Evolutionary conservation across 495 filamentous ascomycete species (phyloP).

Genomic region (Aspergillus bertholletiae): DNA sequence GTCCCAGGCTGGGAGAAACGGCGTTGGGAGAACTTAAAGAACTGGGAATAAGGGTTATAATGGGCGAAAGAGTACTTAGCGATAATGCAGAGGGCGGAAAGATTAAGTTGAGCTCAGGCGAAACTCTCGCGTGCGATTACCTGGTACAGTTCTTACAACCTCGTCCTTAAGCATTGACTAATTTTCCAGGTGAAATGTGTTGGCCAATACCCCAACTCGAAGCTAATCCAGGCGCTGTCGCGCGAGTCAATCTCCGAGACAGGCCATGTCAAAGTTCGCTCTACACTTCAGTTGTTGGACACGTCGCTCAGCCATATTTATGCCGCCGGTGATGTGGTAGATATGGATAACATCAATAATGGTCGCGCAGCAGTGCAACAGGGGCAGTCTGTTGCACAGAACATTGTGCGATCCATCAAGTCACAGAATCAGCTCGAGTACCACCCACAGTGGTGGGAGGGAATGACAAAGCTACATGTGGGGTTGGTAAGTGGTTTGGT

Average conservation of each 20-base stretch:
- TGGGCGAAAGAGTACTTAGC: conserved; percentile 31
- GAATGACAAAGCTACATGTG: conserved; percentile 21
- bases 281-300: conserved; percentile 46
- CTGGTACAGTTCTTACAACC: conserved; percentile 10
- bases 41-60: conserved; percentile 38
- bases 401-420: conserved; percentile 39
- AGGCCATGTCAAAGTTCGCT: conserved; percentile 42
- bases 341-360: conserved; percentile 40
- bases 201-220: conserved; percentile 22
- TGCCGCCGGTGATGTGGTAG: conserved; percentile 51
- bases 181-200: conserved; percentile 18
- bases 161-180: background rate
- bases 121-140: conserved; percentile 14
- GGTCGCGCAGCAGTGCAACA: conserved; percentile 42
- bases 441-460: conserved; percentile 18
- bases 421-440: conserved; percentile 13
- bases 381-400: conserved; percentile 39
- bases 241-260: conserved; percentile 36
- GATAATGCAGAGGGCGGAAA: background rate
- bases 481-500: conserved; percentile 9
- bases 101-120: conserved; percentile 8
- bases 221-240: background rate
- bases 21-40: conserved; percentile 30
- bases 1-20: conserved; percentile 32
- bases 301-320: conserved; percentile 36